Conservation (phyloP, 805 yeast genomes). For the Kluyveromyces siamensis region DNA sequence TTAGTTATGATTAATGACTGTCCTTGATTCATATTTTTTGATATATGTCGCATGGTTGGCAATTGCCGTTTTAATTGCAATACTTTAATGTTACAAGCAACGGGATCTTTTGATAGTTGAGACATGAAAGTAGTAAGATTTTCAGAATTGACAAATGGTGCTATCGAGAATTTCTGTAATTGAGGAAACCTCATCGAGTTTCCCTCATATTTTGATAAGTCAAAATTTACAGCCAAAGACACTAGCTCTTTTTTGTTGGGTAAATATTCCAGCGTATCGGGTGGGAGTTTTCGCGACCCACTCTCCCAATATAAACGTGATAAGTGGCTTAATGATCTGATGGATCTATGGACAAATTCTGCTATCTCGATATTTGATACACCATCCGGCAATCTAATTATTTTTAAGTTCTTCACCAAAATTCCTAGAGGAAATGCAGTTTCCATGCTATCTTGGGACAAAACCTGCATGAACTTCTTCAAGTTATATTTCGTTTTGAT, state of each 20-base stretch:
- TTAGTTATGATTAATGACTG: constrained; percentile 6
- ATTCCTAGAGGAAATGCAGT: constrained; percentile 4
- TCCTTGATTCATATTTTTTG: not conserved
- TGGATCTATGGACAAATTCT: constrained; percentile 22
- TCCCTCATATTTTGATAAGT: constrained; percentile 14
- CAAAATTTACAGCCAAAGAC: constrained; percentile 27
- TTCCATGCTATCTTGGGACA: constrained; percentile 1
- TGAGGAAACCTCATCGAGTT: constrained; percentile 20
- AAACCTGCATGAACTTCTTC: constrained; percentile 27
- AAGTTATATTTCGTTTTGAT: constrained; percentile 34
- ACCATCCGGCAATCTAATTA: constrained; percentile 35
- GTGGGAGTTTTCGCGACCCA: constrained; percentile 30
- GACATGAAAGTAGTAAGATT: constrained; percentile 13
- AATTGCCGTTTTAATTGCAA: constrained; percentile 5
- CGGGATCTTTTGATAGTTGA: not conserved
- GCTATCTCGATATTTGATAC: constrained; percentile 29
- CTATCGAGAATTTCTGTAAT: constrained; percentile 27
- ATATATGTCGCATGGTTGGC: constrained; percentile 3
- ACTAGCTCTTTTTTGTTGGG: constrained; percentile 24
- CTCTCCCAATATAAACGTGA: constrained; percentile 22
- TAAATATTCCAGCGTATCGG: constrained; percentile 24
- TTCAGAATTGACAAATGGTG: constrained; percentile 28
- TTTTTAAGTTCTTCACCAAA: constrained; percentile 24
- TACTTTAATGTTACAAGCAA: constrained; percentile 3
- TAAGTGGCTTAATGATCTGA: constrained; percentile 22